Evolutionary conservation across 352 stramenopile species (phyloP), one percentile per base, ranked within the genome.

Genomic region (Phytophthora gonapodyides): DNA sequence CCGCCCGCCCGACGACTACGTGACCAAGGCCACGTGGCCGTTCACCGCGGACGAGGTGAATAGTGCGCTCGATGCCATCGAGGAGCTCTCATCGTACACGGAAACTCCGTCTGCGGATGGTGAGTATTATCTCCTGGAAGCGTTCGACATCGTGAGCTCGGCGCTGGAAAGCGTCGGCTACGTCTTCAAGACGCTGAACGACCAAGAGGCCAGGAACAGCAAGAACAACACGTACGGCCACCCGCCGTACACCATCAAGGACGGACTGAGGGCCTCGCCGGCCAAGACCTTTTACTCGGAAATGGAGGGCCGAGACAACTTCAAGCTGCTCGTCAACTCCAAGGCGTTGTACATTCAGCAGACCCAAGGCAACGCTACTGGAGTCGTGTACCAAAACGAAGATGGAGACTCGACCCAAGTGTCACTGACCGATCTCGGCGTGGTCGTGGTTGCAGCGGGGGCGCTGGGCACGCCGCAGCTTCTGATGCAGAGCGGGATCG

Each of bases 401-500:
- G 15, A 17, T n/a, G 56, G 56, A 34, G 53, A 63, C 8, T 53
- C 46, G 8, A 37, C 54, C 1, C 42, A 64, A 6, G 71, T 68
- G 13, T 13, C 58, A 5, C 58, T 87, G n/a, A 72, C 62, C 12
- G 56, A 62, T 7, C 49, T 62, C 7, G 82, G 76, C 5, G 82
- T 84, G 21, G 88, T 97, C 27, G 73, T 97, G 41, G 54, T 97
- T 48, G 75, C 78, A n/a, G 80, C 80, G 3, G 87, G 87, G 8
- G 80, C 89, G 2, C 54, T 91, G 50, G 75, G 67, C 44, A 91
- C 87, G 35, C 88, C 89, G 4, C 84, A 95, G 55, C 56, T 97
- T 5, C 75, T 97, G 15, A 86, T 94, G 60, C 74, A 91, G 48
- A 89, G 71, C 40, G 88, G 84, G 15, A 80, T 97, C 30, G 89